Evolutionary conservation across 1,284 basidiomycete species (phyloP).

Genomic region (Neonothopanus nambi): DNA sequence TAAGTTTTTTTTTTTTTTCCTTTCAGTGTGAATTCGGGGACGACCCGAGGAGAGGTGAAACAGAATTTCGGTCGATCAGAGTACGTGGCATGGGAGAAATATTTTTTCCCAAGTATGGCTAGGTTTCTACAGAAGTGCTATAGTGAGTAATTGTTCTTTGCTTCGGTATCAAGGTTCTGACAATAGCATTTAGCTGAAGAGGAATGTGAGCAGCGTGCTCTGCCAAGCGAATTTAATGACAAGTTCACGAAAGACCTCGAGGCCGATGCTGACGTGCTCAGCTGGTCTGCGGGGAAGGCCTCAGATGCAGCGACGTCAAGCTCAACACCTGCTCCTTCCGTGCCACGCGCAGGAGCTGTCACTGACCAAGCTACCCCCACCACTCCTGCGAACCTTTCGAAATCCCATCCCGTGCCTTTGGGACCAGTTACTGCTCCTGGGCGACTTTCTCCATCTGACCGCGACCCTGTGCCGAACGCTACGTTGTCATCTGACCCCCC

Average conservation of each 20-base stretch:
- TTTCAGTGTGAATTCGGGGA: background rate
- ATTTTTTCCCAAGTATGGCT: constrained; percentile 17
- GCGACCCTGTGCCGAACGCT: no score
- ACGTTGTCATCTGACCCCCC: no score
- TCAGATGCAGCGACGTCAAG: background rate
- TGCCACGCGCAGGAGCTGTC: no score
- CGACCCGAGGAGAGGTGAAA: background rate
- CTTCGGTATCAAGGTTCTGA: background rate
- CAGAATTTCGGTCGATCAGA: constrained; percentile 15
- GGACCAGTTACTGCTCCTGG: no score
- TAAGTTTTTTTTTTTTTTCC: no score
- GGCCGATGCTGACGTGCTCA: background rate
- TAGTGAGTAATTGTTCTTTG: background rate
- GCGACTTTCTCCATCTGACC: no score
- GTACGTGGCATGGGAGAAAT: constrained; percentile 13
- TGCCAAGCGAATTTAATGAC: background rate
- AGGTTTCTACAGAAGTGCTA: background rate
- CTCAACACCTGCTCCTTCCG: no score
- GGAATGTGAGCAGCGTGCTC: background rate
- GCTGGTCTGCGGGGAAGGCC: background rate
- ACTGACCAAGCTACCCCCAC: no score
- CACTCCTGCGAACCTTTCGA: no score
- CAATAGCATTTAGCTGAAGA: background rate
- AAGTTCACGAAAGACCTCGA: background rate
- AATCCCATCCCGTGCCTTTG: no score